Base-by-base conservation (phyloP, 2,329 filamentous ascomycete genomes). In the Atkinsonella texensis region DNA sequence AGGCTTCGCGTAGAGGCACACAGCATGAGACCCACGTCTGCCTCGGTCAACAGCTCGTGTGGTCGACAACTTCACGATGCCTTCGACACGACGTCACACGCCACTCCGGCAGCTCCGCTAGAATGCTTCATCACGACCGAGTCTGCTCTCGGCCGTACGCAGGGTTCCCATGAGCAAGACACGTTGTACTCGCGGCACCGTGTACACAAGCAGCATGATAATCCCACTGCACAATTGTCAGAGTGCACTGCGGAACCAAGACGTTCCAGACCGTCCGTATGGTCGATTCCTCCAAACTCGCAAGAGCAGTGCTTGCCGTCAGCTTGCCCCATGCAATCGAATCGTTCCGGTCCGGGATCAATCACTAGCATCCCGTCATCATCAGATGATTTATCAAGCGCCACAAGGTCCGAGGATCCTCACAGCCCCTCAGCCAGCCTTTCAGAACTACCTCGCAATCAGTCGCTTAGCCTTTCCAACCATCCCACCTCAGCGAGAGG, bases 311-410 rank as follows among this genome's bases (percentile, higher is more conserved):
- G 51, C 3, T 62, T 63, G 20, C 57, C 56, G n/a, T 58, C 60
- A 18, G 58, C 61, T 35, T 65, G 59, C 3, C 62, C 65, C 2
- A 55, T 60, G 11, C 54, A 62, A 35, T 46, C 59, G 17, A 61
- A 55, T 5, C 49, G 60, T 17, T 63, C 62, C 4, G 59, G 60
- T 12, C 56, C 64, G 2, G 59, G 57, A 40, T 69, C 66, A 1
- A 57, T 61, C 13, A 60, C 75, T 32, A 79, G 77, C 55, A 73
- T 69, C 49, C 65, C 71, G 10, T 76, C 73, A 12, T 80, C 78
- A n/a, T 70, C 73, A 43, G 69, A 70, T 53, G 72, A 74, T 58
- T 79, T 77, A 3, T 66, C 79, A 2, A 66, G 68, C 4, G 71
- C 68, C 6, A 78, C 75, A 23, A 44, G 54, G 8, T 67, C 64